phyloP scores from a whole-genome alignment of 2,329 filamentous ascomycete species.

The Lecanicillium sp. region DNA sequence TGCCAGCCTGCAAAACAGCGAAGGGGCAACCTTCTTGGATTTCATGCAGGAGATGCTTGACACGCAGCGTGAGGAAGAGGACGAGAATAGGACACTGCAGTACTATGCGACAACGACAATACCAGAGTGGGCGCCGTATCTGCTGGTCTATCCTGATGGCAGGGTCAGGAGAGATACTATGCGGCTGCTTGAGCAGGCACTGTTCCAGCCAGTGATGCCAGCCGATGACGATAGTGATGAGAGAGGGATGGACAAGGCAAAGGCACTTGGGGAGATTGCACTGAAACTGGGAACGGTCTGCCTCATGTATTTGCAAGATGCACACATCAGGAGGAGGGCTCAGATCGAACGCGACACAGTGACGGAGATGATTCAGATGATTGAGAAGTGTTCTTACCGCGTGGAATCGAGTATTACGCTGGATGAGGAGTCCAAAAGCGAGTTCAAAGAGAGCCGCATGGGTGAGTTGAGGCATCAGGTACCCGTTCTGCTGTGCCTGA shows the following conservation, averaged over 20 bases:
- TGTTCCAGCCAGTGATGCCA: slow-evolving; percentile 29
- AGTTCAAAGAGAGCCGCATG: slow-evolving; percentile 18
- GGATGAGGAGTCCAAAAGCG: slow-evolving; percentile 20
- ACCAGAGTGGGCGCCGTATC: slow-evolving; percentile 42
- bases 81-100: slow-evolving; percentile 14
- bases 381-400: slow-evolving; percentile 33
- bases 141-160: slow-evolving; percentile 40
- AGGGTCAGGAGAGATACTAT: slow-evolving; percentile 34
- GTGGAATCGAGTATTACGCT: slow-evolving; percentile 26
- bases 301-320: slow-evolving; percentile 37
- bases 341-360: slow-evolving; percentile 37
- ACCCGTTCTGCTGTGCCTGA: too few relatives aligned
- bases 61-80: slow-evolving; percentile 20
- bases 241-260: slow-evolving; percentile 14
- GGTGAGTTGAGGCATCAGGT: slow-evolving; percentile 16
- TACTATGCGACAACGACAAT: slow-evolving; percentile 17
- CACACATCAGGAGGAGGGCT: slow-evolving; percentile 32
- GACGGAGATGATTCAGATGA: slow-evolving; percentile 30
- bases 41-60: slow-evolving; percentile 27
- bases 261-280: slow-evolving; percentile 18
- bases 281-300: slow-evolving; percentile 36
- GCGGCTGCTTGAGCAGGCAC: slow-evolving; percentile 31
- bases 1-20: slow-evolving; percentile 34
- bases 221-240: slow-evolving; percentile 19
- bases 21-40: slow-evolving; percentile 41